Percentiles rank a stretch among this genome's conserved stretches.
Evolutionary conservation across 2,329 filamentous ascomycete genomes (phyloP).

Genomic region (Dactylellina leptospora): DNA sequence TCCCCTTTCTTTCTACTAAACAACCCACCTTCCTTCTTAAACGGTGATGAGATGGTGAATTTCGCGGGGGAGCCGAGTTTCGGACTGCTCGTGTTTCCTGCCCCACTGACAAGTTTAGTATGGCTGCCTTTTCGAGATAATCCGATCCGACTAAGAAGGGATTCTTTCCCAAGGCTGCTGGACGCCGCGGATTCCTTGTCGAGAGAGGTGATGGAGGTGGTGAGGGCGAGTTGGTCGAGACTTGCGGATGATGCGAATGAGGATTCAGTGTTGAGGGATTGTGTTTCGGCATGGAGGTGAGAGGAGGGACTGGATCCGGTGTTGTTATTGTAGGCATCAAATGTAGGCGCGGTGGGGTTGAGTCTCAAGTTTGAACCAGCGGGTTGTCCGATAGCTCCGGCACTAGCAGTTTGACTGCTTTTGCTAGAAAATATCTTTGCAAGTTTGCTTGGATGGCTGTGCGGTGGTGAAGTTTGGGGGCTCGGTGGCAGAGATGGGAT

Average conservation of each 20-base stretch:
- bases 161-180: constrained; percentile 51
- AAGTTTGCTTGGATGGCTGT: constrained; percentile 42
- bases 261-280: constrained; percentile 47
- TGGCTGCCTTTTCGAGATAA: constrained; percentile 55
- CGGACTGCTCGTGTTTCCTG: constrained; percentile 38
- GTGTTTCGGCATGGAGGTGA: constrained; percentile 41
- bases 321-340: constrained; percentile 61
- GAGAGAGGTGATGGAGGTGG: constrained; percentile 29
- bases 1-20: constrained; percentile 54
- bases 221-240: constrained; percentile 38
- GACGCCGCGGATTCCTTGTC: constrained; percentile 52
- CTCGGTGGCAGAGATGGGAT: constrained; percentile 52
- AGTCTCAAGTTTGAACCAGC: constrained; percentile 67
- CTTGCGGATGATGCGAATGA: constrained; percentile 49
- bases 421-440: constrained; percentile 48
- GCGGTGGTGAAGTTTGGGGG: constrained; percentile 52
- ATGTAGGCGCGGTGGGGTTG: constrained; percentile 89
- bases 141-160: constrained; percentile 53
- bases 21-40: constrained; percentile 56
- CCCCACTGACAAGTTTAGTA: constrained; percentile 45
- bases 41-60: constrained; percentile 57
- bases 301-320: constrained; percentile 31
- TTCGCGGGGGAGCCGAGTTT: constrained; percentile 56
- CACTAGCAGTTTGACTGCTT: constrained; percentile 29
- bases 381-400: constrained; percentile 59